phyloP scores from a whole-genome alignment of 2,329 filamentous ascomycete genomes.

The Colletotrichum liriopes region DNA sequence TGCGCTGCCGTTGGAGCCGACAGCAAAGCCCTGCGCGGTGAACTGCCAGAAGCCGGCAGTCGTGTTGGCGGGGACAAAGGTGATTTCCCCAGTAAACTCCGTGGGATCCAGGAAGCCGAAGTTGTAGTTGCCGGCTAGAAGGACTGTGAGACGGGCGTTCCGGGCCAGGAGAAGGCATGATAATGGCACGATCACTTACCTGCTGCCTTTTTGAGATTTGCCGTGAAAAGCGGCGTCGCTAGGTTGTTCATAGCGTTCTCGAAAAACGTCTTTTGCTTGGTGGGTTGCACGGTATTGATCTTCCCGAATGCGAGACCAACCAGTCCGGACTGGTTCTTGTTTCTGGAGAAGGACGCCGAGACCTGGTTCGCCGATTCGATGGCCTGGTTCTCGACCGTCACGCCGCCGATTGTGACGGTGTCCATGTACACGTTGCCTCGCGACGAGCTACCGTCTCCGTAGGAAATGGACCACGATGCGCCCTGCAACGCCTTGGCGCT shows the following conservation, averaged over 20 bases:
- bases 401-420: constrained; percentile 58
- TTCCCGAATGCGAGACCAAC: constrained; percentile 61
- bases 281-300: constrained; percentile 60
- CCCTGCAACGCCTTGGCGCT: constrained; percentile 56
- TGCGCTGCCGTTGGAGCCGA: constrained; percentile 56
- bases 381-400: constrained; percentile 58
- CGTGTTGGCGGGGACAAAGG: constrained; percentile 69
- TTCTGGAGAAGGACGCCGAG: constrained; percentile 56
- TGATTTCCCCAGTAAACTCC: constrained; percentile 71
- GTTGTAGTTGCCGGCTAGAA: constrained; percentile 53
- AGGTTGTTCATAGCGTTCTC: constrained; percentile 52
- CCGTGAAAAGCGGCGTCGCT: constrained; percentile 52
- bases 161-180: not conserved
- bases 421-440: constrained; percentile 62
- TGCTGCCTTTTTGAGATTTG: constrained; percentile 54
- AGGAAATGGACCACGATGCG: constrained; percentile 58
- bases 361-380: constrained; percentile 60
- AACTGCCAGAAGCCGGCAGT: constrained; percentile 76
- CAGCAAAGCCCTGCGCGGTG: constrained; percentile 67
- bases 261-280: constrained; percentile 60
- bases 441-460: constrained; percentile 61
- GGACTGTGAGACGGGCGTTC: not conserved
- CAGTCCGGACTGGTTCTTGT: constrained; percentile 58
- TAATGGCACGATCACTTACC: constrained; percentile 45
- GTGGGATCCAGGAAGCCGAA: constrained; percentile 67